Base-by-base conservation (phyloP, 129 eudicot genomes). In the Silybum marianum region DNA sequence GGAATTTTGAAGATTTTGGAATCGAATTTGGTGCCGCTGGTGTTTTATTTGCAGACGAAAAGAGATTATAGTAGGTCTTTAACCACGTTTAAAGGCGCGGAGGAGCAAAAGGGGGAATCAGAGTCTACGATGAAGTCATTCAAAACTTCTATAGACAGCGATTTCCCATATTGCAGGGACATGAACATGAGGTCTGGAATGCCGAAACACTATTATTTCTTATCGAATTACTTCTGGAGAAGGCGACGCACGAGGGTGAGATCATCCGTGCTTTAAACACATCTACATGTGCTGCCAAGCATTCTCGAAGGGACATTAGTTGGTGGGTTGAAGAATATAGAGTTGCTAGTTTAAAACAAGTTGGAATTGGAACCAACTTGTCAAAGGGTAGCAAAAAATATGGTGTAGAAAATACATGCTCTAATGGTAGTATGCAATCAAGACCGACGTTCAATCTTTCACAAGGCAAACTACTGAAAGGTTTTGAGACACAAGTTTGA, bases 301-400 rank as follows among this genome's bases (percentile, higher is more conserved):
- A 92, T 79, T 90, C 89, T 82, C 98, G 92, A 90, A 90, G 94
- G 84, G 98, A 95, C 90, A 90, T 95, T 71, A 96, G 94, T 96
- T 9, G 94, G 90, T 77, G 97, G 12, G 94, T 92, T 77, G 97
- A 92, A 86, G 98, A 96, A 38, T 95, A 89, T 82, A 95, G 92
- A 67, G 91, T 89, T 54, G 90, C 96, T 69, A 91, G 92, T 74
- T 89, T 96, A 81, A 95, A 90, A 83, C 98, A 92, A 87, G 93
- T 95, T 75, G 98, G 90, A 83, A 92, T 95, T 72, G 98, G 96
- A 69, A 89, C 90, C 19, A 95, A 90, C 78, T 83, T 90, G 80
- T 92, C 97, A 54, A 97, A 95, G 84, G 97, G 90, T 85, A 89
- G 96, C 85, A 83, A 89, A 78, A 95, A 92, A 84, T 95, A 95